phyloP scores from a whole-genome alignment of 2,329 filamentous ascomycete species.

The Alternaria rosae region DNA sequence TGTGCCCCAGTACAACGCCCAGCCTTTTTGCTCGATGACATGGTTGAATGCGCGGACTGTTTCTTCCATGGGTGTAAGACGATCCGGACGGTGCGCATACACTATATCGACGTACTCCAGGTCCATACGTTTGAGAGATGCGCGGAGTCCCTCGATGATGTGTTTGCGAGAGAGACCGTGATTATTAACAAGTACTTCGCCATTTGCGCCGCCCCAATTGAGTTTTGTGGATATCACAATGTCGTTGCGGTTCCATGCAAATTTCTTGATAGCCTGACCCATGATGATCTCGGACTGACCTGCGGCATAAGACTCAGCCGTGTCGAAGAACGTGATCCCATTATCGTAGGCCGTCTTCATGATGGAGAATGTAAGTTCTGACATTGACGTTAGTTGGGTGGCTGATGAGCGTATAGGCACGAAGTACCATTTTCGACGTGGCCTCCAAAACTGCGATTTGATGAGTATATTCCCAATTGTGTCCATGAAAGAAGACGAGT shows the following conservation, averaged over 20 bases:
- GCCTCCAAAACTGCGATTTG: constrained; percentile 59
- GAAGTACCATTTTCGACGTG: constrained; percentile 69
- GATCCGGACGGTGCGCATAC: constrained; percentile 74
- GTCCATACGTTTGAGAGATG: constrained; percentile 64
- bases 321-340: constrained; percentile 54
- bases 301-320: constrained; percentile 53
- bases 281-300: constrained; percentile 64
- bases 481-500: neutral
- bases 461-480: neutral
- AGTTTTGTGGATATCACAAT: constrained; percentile 57
- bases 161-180: constrained; percentile 73
- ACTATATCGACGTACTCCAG: constrained; percentile 73
- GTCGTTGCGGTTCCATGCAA: constrained; percentile 61
- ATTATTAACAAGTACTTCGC: constrained; percentile 65
- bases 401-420: neutral
- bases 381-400: neutral
- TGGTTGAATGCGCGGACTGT: constrained; percentile 76
- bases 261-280: constrained; percentile 64
- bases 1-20: constrained; percentile 72
- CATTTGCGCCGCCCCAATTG: constrained; percentile 58
- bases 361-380: constrained; percentile 63
- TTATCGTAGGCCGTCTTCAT: constrained; percentile 64
- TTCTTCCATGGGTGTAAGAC: constrained; percentile 74
- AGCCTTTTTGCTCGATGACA: constrained; percentile 69
- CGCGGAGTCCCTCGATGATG: constrained; percentile 71